Conservation (phyloP, 2,329 filamentous ascomycete genomes). For the Curvularia sp. region DNA sequence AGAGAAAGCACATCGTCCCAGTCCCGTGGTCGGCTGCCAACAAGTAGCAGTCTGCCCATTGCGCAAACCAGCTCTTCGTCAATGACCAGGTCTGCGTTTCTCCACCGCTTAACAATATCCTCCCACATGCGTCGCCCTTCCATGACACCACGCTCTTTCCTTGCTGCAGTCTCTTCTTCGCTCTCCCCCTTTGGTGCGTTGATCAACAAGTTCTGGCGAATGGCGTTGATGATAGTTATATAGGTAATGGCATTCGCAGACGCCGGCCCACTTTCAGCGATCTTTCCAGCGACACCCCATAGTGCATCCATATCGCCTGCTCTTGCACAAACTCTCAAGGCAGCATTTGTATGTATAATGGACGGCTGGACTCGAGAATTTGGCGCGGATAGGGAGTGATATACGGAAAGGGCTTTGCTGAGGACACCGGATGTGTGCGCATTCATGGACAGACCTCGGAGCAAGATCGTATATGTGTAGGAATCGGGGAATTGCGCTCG, state of each 20-base stretch:
- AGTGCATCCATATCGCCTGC: slow-evolving; percentile 79
- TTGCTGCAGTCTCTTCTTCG: slow-evolving; percentile 35
- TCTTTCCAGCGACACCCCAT: slow-evolving; percentile 75
- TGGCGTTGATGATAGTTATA: slow-evolving; percentile 79
- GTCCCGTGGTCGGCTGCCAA: slow-evolving; percentile 66
- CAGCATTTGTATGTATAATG: slow-evolving; percentile 85
- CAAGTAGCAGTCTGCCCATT: slow-evolving; percentile 80
- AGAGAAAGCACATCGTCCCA: slow-evolving; percentile 76
- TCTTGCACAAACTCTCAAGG: slow-evolving; percentile 80
- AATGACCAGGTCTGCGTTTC: slow-evolving; percentile 69
- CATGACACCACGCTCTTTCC: slow-evolving; percentile 59
- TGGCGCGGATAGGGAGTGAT: slow-evolving; percentile 73
- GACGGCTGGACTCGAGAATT: slow-evolving; percentile 72
- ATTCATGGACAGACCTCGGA: slow-evolving; percentile 74
- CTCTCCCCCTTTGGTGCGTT: slow-evolving; percentile 37
- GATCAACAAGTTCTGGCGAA: slow-evolving; percentile 55
- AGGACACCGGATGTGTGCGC: slow-evolving; percentile 66
- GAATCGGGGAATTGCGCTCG: slow-evolving; percentile 79
- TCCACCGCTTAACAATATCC: slow-evolving; percentile 80
- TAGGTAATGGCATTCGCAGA: slow-evolving; percentile 77
- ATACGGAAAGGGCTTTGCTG: slow-evolving; percentile 74
- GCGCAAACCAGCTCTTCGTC: slow-evolving; percentile 81
- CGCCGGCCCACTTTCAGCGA: slow-evolving; percentile 68
- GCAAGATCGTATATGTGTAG: slow-evolving; percentile 82
- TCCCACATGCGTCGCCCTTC: slow-evolving; percentile 80